Conservation (phyloP, 2,329 filamentous ascomycete species). For the Phoma sp. region DNA sequence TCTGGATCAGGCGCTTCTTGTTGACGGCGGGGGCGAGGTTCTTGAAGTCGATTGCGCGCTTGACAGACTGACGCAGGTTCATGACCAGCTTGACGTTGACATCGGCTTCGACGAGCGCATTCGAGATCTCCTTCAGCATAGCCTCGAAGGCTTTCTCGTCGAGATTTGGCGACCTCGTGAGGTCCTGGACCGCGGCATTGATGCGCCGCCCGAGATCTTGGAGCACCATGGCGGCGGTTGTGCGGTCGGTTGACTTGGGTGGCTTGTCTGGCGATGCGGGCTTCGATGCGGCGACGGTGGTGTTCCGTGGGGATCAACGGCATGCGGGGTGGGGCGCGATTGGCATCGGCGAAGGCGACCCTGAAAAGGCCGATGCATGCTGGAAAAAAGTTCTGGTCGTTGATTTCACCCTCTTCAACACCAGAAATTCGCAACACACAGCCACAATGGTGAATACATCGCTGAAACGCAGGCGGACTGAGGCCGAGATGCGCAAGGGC, state of each 20-base stretch:
- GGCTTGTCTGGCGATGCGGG: not conserved
- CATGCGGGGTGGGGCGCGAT: conserved; percentile 26
- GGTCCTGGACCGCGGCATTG: conserved; percentile 91
- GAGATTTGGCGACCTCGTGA: conserved; percentile 89
- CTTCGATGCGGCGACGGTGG: conserved; percentile 14
- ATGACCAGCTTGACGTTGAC: conserved; percentile 95
- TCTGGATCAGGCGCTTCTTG: conserved; percentile 98
- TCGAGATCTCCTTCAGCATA: conserved; percentile 98
- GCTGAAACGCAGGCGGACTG: conserved; percentile 63
- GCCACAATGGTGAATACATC: conserved; percentile 48
- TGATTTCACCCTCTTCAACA: conserved; percentile 3
- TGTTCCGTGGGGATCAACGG: conserved; percentile 21
- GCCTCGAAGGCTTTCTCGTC: conserved; percentile 98
- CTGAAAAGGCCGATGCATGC: conserved; percentile 28
- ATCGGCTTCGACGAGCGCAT: conserved; percentile 93
- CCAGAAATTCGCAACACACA: conserved; percentile 9
- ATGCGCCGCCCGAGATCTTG: conserved; percentile 99
- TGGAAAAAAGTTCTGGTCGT: conserved; percentile 20
- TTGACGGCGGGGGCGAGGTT: conserved; percentile 89
- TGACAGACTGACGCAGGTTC: conserved; percentile 91
- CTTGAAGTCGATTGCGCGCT: conserved; percentile 89
- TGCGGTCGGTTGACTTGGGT: conserved; percentile 2
- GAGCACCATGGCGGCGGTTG: conserved; percentile 76
- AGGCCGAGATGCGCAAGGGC: conserved; percentile 63
- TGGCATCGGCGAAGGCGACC: conserved; percentile 36